phyloP scores from a whole-genome alignment of 139 green algal species.

The Micractinium sp. region DNA sequence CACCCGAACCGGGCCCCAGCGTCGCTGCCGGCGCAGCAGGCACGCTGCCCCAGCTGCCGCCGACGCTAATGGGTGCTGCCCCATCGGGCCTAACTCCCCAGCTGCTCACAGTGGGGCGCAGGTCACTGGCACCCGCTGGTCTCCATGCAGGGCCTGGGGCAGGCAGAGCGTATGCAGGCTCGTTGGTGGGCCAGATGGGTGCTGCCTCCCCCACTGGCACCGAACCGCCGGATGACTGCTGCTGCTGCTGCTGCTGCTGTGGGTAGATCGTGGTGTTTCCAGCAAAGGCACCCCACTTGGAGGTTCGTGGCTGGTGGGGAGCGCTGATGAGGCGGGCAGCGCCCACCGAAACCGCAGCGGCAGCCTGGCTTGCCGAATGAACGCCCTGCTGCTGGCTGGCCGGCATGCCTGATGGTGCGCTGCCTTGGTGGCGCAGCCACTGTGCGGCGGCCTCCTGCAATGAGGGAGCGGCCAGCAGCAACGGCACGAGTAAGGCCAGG shows the following conservation, averaged over 20 bases:
- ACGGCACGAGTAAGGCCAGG: too few relatives aligned
- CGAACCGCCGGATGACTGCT: not conserved
- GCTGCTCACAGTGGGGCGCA: not conserved
- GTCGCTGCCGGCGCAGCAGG: not conserved
- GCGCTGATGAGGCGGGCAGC: slow-evolving; percentile 8
- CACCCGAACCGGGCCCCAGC: too few relatives aligned
- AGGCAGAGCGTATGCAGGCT: not conserved
- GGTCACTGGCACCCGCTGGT: not conserved
- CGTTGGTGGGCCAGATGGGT: not conserved
- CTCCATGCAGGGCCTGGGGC: too few relatives aligned
- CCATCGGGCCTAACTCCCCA: not conserved
- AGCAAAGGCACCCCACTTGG: not conserved
- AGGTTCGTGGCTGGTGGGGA: not conserved
- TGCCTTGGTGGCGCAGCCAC: not conserved
- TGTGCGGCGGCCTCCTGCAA: not conserved
- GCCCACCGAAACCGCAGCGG: not conserved
- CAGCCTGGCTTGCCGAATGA: not conserved
- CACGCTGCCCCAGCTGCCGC: not conserved
- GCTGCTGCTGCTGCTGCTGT: not conserved
- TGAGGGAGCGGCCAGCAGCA: too few relatives aligned
- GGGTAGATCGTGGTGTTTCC: not conserved
- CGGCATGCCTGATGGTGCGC: not conserved
- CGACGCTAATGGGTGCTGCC: not conserved
- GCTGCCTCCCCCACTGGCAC: not conserved
- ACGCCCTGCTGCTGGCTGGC: not conserved